A percentile compares a stretch with the other conserved stretches of the same genome.
phyloP scores from a whole-genome alignment of 129 eudicot species.

The Artemisia argyi region DNA sequence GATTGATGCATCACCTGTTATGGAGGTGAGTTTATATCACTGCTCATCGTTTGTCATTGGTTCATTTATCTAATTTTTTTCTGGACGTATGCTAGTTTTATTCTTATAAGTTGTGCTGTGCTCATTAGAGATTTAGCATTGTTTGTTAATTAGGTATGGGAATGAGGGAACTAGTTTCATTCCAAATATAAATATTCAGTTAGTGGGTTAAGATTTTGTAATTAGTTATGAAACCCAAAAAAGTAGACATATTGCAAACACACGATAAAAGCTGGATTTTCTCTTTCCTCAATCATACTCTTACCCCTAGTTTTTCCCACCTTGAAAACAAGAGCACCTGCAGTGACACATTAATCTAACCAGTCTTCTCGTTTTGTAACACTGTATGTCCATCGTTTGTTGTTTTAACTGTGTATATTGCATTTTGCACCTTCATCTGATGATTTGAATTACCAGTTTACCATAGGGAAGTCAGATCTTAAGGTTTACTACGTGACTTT shows the following conservation, averaged over 20 bases:
- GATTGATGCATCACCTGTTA: conserved; percentile 47
- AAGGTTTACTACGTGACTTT: background rate
- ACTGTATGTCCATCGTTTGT: background rate
- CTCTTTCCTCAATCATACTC: too few species aligned
- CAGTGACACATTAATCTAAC: too few species aligned
- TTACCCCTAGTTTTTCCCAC: too few species aligned
- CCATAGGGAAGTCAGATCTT: background rate
- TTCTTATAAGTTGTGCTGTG: conserved; percentile 3
- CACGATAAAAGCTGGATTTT: too few species aligned
- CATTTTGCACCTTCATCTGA: background rate
- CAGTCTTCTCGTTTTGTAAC: too few species aligned
- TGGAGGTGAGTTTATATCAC: conserved; percentile 57
- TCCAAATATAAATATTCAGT: too few species aligned
- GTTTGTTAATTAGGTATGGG: too few species aligned
- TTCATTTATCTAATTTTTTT: conserved; percentile 1
- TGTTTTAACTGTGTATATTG: background rate
- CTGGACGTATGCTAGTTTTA: conserved; percentile 1
- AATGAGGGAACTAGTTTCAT: too few species aligned
- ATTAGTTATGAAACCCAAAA: too few species aligned
- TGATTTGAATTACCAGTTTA: background rate
- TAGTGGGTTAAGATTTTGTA: too few species aligned
- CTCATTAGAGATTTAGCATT: background rate
- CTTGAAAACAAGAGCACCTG: too few species aligned
- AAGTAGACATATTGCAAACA: too few species aligned
- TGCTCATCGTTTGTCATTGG: background rate